These are phyloP conservation scores for Alternaria infectoria DNA, from an alignment of 2,329 filamentous ascomycete genomes.

Conservation along the genomic window DNA sequence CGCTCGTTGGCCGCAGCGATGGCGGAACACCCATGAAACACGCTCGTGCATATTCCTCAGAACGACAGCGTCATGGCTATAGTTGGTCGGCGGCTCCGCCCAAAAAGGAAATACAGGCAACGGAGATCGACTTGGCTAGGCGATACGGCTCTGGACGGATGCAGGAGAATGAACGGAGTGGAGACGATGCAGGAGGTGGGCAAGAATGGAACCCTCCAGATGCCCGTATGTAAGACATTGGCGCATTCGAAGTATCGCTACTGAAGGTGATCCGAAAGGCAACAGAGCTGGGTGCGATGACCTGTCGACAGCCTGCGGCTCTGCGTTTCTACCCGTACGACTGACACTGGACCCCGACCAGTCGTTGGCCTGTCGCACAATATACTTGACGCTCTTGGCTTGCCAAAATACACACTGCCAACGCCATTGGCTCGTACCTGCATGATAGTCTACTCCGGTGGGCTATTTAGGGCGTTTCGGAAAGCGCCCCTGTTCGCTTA, in stretches of 20 bases:
- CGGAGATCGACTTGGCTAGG: slow-evolving; percentile 7
- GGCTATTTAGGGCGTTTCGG: slow-evolving; percentile 40
- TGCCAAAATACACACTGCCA: slow-evolving; percentile 6
- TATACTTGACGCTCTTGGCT: slow-evolving; percentile 23
- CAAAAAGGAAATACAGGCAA: slow-evolving; percentile 8
- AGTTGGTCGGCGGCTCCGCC: slow-evolving; percentile 13
- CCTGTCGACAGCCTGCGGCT: slow-evolving; percentile 3
- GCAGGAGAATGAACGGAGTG: neutral
- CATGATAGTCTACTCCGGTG: slow-evolving; percentile 29
- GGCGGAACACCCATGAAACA: slow-evolving; percentile 31
- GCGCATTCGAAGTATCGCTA: neutral
- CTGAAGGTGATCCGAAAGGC: neutral
- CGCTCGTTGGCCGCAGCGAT: slow-evolving; percentile 17
- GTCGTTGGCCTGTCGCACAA: slow-evolving; percentile 11
- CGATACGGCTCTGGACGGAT: slow-evolving; percentile 10
- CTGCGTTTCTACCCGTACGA: neutral
- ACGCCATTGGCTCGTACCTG: slow-evolving; percentile 28
- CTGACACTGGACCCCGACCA: slow-evolving; percentile 9
- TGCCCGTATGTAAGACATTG: neutral
- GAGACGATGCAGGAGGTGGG: slow-evolving; percentile 8
- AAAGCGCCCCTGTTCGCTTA: slow-evolving; percentile 31
- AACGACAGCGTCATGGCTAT: slow-evolving; percentile 18
- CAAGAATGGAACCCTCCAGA: neutral
- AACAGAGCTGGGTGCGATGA: neutral
- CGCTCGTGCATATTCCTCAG: slow-evolving; percentile 14